Conservation (phyloP, 192 early-diverging fungal species). For the Rhizoclosmatium globosum region DNA sequence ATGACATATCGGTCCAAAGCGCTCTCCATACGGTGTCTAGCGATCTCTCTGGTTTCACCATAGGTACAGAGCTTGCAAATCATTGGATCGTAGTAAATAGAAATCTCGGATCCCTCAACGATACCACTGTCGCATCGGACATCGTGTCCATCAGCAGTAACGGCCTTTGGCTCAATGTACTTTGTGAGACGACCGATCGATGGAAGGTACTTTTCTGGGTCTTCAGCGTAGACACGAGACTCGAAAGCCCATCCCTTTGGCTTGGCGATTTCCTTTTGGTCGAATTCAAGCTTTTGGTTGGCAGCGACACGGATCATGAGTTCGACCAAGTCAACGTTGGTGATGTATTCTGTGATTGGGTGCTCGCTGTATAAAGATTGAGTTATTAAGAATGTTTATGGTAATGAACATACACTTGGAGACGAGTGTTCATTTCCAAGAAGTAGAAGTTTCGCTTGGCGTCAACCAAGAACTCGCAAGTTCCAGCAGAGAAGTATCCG, state of each 20-base stretch:
- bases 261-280: slow-evolving; percentile 74
- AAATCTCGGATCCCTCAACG: slow-evolving; percentile 89
- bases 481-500: slow-evolving; percentile 96
- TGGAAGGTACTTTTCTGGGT: slow-evolving; percentile 92
- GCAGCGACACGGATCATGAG: slow-evolving; percentile 95
- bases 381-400: neutral
- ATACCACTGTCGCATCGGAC: slow-evolving; percentile 95
- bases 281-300: slow-evolving; percentile 71
- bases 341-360: slow-evolving; percentile 97
- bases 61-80: slow-evolving; percentile 94
- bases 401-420: slow-evolving; percentile 79
- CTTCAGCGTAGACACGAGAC: slow-evolving; percentile 95
- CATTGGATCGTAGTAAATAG: slow-evolving; percentile 96
- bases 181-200: slow-evolving; percentile 86
- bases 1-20: slow-evolving; percentile 93
- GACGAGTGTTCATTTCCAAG: slow-evolving; percentile 95
- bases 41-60: slow-evolving; percentile 76
- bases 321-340: slow-evolving; percentile 91
- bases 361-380: slow-evolving; percentile 73
- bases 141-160: slow-evolving; percentile 50
- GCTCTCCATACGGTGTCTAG: slow-evolving; percentile 78
- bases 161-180: slow-evolving; percentile 80
- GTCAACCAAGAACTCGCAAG: slow-evolving; percentile 94
- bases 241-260: slow-evolving; percentile 94
- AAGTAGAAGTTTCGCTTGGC: slow-evolving; percentile 91